Evolutionary conservation across 2,329 filamentous ascomycete species (phyloP), one percentile per base, ranked within the genome.

Genomic region (Pseudogymnoascus pannorum): DNA sequence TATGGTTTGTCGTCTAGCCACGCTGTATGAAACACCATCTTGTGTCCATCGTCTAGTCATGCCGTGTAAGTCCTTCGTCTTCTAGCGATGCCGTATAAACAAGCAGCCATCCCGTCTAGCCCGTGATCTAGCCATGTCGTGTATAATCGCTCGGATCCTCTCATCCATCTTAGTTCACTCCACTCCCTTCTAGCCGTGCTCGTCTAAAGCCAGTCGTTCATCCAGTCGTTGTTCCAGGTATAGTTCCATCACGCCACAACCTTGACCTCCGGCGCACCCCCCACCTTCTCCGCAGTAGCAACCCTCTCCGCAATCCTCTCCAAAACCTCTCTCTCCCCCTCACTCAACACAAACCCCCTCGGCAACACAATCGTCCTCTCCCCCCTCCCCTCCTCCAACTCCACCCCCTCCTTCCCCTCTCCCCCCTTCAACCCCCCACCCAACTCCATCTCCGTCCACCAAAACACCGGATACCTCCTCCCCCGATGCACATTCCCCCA

Each of bases 401-500:
- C 54, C 54, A 11, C 11, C 26, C 22, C 54, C 18, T 36, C 26
- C 51, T 6, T n/a, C 24, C 16, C 29, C 29, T 12, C 24, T 14
- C 42, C 8, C 16, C 11, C n/a, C n/a, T n/a, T n/a, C n/a, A n/a
- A n/a, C n/a, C n/a, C n/a, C n/a, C n/a, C n/a, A n/a, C 24, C 16
- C 44, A 31, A 31, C 24, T 58, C 22, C 29, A 31, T 29, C 1
- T 81, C 76, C 1, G 82, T 81, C 84, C 84, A 90, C 88, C 88
- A 92, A 70, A 89, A 91, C 2, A 82, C 65, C 0, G 88, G 88
- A 64, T 84, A 91, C 16, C 78, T 77, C 8, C 67, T 60, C 26
- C 44, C 26, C 7, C 86, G 77, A 69, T 87, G 82, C 2, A 90
- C 74, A 64, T 92, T 92, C 68, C 91, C 90, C 62, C 90, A 67